These are phyloP conservation scores for Millerago galiae DNA, from an alignment of 805 yeast species.

Conservation along the genomic window DNA sequence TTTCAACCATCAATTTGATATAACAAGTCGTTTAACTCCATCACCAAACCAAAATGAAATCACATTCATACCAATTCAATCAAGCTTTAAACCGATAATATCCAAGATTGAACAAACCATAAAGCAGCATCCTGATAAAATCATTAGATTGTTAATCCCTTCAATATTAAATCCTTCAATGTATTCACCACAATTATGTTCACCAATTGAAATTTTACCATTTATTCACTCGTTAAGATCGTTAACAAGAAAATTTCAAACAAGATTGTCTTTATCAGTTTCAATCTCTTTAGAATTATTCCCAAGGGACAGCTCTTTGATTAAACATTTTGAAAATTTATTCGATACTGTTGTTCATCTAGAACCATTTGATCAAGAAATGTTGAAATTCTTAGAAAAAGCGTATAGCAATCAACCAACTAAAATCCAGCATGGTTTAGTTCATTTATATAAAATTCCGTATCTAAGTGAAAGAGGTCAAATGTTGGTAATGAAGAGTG, in stretches of 20 bases:
- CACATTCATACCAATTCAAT: conserved; percentile 40
- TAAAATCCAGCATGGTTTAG: conserved; percentile 78
- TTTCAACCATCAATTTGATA: conserved; percentile 66
- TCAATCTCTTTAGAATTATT: conserved; percentile 63
- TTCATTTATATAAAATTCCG: conserved; percentile 71
- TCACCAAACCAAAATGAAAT: conserved; percentile 59
- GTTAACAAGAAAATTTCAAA: conserved; percentile 39
- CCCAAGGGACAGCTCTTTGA: conserved; percentile 43
- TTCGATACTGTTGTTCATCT: conserved; percentile 66
- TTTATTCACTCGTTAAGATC: conserved; percentile 56
- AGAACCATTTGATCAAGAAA: conserved; percentile 75
- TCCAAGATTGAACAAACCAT: conserved; percentile 39
- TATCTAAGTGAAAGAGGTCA: conserved; percentile 67
- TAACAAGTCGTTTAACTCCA: conserved; percentile 65
- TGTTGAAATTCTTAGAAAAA: conserved; percentile 57
- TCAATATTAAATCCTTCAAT: conserved; percentile 73
- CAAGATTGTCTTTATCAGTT: conserved; percentile 42
- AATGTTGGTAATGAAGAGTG: conserved; percentile 70
- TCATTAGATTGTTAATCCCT: conserved; percentile 68
- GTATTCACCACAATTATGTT: conserved; percentile 47
- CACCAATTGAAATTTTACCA: conserved; percentile 44
- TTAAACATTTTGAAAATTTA: conserved; percentile 49
- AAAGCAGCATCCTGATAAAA: conserved; percentile 35
- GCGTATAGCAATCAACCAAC: conserved; percentile 68
- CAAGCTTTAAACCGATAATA: conserved; percentile 25